Base-by-base conservation (phyloP, 2,329 filamentous ascomycete species). In the Dactylellina drechsleri region DNA sequence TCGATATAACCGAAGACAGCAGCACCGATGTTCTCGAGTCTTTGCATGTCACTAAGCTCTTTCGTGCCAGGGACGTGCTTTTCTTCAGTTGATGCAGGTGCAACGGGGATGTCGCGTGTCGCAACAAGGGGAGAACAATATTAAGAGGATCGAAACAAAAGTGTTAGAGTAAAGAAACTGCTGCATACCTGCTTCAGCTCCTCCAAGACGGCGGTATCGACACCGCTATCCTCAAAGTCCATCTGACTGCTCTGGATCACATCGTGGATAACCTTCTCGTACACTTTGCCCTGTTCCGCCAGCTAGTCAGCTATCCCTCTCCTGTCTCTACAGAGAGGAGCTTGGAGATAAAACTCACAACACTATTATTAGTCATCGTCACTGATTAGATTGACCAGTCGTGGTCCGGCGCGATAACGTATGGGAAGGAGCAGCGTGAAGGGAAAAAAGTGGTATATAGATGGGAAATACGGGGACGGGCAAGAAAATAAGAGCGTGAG, bases 201-300 rank as follows among this genome's bases (percentile, higher is more conserved):
- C 78, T 94, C 89, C 80, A 99, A 85, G 60, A 94, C 94, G 79
- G 88, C 85, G 82, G 94, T 91, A 80, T 96, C 92, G 78, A 98
- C 91, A 80, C 95, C 95, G 79, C 91, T 92, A 84, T 99, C 95
- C 83, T 99, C 95, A 82, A 99, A 98, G 83, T 98, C 95, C 81
- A 94, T 91, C 81, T 92, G 88, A 80, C 94, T 97, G 78, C 91
- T 91, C 79, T 94, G 90, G 83, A 98, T 92, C 81, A 99, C 93
- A 84, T 95, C 92, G 77, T 90, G 86, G 81, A 91, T 91, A 82
- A 91, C 89, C 80, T 86, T 84, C 83, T 89, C 86, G 83, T 97
- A 99, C 80, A 98, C 90, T 78, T 85, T 84, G 80, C 95, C 95
- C 85, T 89, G 26, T 66, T 60, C 60, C 49, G 20, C 26, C 28